Evolutionary conservation across 2,329 filamentous ascomycete genomes (phyloP), one percentile per base, ranked within the genome.

Genomic region (Botrytis galanthina): DNA sequence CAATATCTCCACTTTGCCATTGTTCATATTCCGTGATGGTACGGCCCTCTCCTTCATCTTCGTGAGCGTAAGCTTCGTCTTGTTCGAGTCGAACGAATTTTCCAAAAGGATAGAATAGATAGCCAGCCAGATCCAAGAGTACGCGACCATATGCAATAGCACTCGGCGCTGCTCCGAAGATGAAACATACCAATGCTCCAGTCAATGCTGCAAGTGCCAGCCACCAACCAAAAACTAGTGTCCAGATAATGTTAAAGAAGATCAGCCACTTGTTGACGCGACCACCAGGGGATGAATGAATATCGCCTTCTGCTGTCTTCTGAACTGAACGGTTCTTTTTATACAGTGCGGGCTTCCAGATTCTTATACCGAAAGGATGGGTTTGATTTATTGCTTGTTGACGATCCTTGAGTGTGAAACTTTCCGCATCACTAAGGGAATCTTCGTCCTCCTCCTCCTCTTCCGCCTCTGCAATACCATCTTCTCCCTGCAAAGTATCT

Each of bases 1-100:
- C 96, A 48, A 99, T 88, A 80, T 99, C 96, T 69, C 96, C 96
- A 80, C 91, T 98, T 84, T 99, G 96, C 96, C 96, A 99, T 83
- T 97, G 94, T 82, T 99, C 96, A 81, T 99, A 99, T 84, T 99
- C 96, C 79, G 93, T 97, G 80, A 99, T 98, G 84, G 95, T 98
- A 80, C 96, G 90, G 32, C 96, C 96, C 83, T 99, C 96, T 59
- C 95, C 95, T 80, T 96, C 90, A 79, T 99, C 96, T 83, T 99
- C 96, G 75, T 98, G 93, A 66, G 94, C 86, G 81, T 99, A 99
- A 61, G 93, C 92, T 80, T 98, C 96, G 78, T 99, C 96, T 81
- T 95, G 93, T 81, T 97, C 92, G 54, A 99, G 87, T 64, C 94
- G 92, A 75, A 99, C 94, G 82, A 97, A 98, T 80, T 97, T 97